Conservation (phyloP, 164 flowering plant genomes). For the Dillenia suffruticosa region DNA sequence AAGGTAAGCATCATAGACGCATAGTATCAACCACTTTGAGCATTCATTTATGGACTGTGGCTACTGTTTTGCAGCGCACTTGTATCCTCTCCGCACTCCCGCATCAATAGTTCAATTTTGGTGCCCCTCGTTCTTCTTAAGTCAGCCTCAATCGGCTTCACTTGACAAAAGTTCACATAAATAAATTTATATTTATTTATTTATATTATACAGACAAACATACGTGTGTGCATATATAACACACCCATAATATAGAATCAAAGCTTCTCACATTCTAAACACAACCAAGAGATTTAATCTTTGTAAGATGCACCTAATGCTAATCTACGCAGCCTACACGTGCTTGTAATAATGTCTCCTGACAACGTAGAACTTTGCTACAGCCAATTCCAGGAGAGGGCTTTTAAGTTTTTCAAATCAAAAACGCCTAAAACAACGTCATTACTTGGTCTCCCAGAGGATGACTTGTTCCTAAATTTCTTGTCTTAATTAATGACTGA, state of each 20-base stretch:
- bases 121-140: background rate
- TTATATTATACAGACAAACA: no score
- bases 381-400: background rate
- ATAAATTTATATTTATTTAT: no score
- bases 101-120: background rate
- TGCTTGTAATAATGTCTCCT: background rate
- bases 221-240: no score
- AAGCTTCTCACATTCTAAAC: no score
- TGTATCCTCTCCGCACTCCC: background rate
- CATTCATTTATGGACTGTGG: slow-evolving; percentile 1
- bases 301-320: no score
- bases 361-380: slow-evolving; percentile 9
- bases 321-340: no score
- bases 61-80: background rate
- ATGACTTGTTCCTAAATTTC: slow-evolving; percentile 11
- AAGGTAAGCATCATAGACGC: slow-evolving; percentile 19
- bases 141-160: background rate
- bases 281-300: no score
- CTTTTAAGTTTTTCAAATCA: slow-evolving; percentile 10
- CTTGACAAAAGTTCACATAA: background rate
- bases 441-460: slow-evolving; percentile 16
- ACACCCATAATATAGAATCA: no score
- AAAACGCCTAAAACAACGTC: slow-evolving; percentile 7
- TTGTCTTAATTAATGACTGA: slow-evolving; percentile 10
- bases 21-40: slow-evolving; percentile 16